Percentiles rank a stretch among this genome's conserved stretches.
These are phyloP conservation scores for Agaricus sinodeliciosus DNA, from an alignment of 768 basidiomycete genomes.

Conservation along the genomic window DNA sequence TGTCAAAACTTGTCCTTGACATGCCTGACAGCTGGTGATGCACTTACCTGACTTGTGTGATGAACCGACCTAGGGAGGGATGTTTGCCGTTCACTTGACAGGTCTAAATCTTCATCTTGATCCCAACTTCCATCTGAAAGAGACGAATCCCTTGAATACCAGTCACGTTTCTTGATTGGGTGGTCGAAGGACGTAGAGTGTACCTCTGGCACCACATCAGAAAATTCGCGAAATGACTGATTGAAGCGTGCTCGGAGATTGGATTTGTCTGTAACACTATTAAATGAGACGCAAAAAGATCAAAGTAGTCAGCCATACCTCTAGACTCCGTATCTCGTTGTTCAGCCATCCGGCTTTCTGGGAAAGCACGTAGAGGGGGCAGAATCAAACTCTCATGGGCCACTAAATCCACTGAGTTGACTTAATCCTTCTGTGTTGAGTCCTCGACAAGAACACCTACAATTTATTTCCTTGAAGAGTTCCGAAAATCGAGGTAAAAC, in stretches of 20 bases:
- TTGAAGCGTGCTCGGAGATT: background rate
- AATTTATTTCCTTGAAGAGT: background rate
- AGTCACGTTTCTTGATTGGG: background rate
- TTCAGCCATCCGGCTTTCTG: constrained; percentile 4
- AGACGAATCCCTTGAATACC: background rate
- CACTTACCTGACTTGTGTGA: background rate
- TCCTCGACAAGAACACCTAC: background rate
- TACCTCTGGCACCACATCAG: background rate
- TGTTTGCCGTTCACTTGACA: background rate
- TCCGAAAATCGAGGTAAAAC: constrained; percentile 5
- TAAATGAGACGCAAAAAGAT: background rate
- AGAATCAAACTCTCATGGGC: constrained; percentile 4
- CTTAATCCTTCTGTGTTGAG: background rate
- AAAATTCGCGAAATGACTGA: background rate
- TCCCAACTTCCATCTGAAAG: background rate
- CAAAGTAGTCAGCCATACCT: background rate
- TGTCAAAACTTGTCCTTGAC: background rate
- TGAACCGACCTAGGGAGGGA: background rate
- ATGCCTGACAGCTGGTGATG: background rate
- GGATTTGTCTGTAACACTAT: background rate
- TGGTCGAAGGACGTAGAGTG: background rate
- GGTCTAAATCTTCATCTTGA: background rate
- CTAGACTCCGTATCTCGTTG: background rate
- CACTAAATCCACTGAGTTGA: background rate
- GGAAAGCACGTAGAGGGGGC: constrained; percentile 10